Evolutionary conservation across 371 early-diverging fungal species (phyloP), one percentile per base, ranked within the genome.

Genomic region (Batkoa obscura): DNA sequence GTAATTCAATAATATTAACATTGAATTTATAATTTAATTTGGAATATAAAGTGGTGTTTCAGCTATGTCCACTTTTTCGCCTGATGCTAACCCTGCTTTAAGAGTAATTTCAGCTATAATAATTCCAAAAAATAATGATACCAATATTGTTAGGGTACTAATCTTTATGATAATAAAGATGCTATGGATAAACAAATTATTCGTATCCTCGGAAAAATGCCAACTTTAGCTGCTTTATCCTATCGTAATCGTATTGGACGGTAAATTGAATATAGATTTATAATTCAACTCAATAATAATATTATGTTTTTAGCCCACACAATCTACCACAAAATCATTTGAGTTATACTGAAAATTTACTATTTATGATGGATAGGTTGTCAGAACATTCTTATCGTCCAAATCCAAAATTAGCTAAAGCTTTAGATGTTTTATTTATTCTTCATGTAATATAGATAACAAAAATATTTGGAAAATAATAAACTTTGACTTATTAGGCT

Each of bases 11-110:
- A 23, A 23, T 23, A 23, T 23, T 23, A 23, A 23, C 23, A 23
- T 23, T 23, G 23, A 23, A 23, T 23, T 23, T 23, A 23, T 23
- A 23, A 23, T 23, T 23, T 23, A 23, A 23, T 23, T 23, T 23
- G 23, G 23, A 23, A 23, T 23, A 23, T 23, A 23, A 23, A 23
- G 64, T 30, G 62, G 71, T 23, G 43, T 77, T 37, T 66, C 76
- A 23, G 72, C 80, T 17, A 65, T 78, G 68, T 72, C 73, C 13
- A 78, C 79, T 30, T 76, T 78, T 58, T 72, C 77, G 53, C 79
- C 81, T 15, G 76, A 79, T 57, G 76, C 76, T 10, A 77, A 77
- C 59, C 78, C 80, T 1, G 70, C 78, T 1, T 62, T 79, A 15
- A 43, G 42, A 9, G 63, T 63, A 63, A 13, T 46, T 39, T 32